Evolutionary conservation across 441 rosid species (phyloP), one percentile per base, ranked within the genome.

Genomic region (Croton laevigatus): DNA sequence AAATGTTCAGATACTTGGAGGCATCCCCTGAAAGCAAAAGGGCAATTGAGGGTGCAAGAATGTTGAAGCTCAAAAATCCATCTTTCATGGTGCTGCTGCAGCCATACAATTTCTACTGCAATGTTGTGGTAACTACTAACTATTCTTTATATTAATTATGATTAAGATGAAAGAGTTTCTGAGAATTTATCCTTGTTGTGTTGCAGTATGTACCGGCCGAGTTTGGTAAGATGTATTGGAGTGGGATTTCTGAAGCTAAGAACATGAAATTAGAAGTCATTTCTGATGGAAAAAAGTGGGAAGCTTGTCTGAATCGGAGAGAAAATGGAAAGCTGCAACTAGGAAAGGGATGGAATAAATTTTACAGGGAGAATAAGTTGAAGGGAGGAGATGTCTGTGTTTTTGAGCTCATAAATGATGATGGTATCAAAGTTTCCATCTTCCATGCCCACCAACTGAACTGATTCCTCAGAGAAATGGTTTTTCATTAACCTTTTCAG

Each of bases 241-340:
- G 16, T 46, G 9, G 44, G 36, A 6, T 9, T 49, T 11, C 6
- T 10, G 32, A 27, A 27, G 2, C 32, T 27, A 27, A 44, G 9
- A 3, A 3, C 36, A 49, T 76, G 4, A 67, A 62, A 48, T 65
- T 76, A 62, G 48, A 60, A 19, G 66, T 40, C 1, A 27, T 27
- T 67, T 57, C 42, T 11, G 76, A 58, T 19, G 71, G 74, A 51
- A 71, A 54, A 57, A 48, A 71, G 53, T 76, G 79, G 79, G 32
- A 42, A n/a, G 63, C 68, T 3, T 4, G 6, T n/a, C 36, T 67
- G 8, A 0, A 0, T 11, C 3, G 11, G 23, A 32, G 20, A n/a
- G 10, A 0, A 17, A 1, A 9, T 36, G 45, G 59, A 22, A 9
- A n/a, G 10, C 9, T 58, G 19, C 8, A 1, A 11, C 3, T 68